Evolutionary conservation across 2,329 filamentous ascomycete species (phyloP).

Genomic region (Exophiala oligosperma): DNA sequence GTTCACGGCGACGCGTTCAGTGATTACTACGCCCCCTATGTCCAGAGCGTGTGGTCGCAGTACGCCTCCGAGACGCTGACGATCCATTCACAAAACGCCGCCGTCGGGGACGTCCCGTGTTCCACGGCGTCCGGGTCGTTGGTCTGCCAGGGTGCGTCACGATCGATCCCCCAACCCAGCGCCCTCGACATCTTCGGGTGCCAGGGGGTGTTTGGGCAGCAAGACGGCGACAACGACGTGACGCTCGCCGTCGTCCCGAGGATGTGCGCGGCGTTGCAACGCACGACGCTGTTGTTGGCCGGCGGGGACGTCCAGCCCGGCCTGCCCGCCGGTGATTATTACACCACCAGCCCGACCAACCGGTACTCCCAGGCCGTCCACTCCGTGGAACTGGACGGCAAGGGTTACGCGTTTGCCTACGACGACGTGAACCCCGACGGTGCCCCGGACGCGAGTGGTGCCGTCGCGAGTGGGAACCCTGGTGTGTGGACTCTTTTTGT

Average conservation of each 20-base stretch:
- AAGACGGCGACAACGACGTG: conserved; percentile 39
- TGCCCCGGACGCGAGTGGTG: conserved; percentile 56
- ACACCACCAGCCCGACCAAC: conserved; percentile 42
- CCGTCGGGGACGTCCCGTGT: conserved; percentile 52
- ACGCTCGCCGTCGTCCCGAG: conserved; percentile 49
- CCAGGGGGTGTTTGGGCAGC: conserved; percentile 50
- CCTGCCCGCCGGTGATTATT: conserved; percentile 39
- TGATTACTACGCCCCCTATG: conserved; percentile 53
- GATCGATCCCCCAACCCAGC: conserved; percentile 32
- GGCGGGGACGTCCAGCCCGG: conserved; percentile 52
- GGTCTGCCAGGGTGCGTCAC: conserved; percentile 34
- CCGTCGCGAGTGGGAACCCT: conserved; percentile 50
- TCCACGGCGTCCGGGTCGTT: conserved; percentile 42
- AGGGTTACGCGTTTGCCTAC: conserved; percentile 67
- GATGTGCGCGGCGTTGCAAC: conserved; percentile 54
- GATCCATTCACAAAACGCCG: conserved; percentile 54
- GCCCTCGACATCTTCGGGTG: conserved; percentile 53
- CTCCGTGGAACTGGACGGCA: conserved; percentile 57
- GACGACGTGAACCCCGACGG: conserved; percentile 65
- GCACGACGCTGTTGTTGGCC: conserved; percentile 48
- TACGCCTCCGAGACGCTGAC: conserved; percentile 48
- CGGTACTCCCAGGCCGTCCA: conserved; percentile 57
- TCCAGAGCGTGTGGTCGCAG: conserved; percentile 54
- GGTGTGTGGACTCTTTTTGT: conserved; percentile 48
- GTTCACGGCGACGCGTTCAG: conserved; percentile 48